Evolutionary conservation across 1,284 basidiomycete species (phyloP).

Genomic region (Cutaneotrichosporon sp.): DNA sequence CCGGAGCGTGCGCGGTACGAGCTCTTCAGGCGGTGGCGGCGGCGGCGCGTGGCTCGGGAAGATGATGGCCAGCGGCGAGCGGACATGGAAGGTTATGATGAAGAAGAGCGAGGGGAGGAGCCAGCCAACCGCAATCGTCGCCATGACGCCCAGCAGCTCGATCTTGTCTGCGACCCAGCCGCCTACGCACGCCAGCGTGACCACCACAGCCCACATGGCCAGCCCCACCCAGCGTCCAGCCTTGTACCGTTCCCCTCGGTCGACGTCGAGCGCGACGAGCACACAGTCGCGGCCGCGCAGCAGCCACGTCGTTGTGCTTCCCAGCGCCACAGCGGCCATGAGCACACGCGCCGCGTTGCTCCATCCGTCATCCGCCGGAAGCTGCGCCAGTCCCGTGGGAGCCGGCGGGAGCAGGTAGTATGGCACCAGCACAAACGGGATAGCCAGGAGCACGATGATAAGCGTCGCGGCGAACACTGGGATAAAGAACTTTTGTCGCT

Average conservation of each 20-base stretch:
- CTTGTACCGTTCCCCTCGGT: slow-evolving; percentile 35
- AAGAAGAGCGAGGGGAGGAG: slow-evolving; percentile 49
- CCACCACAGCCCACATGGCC: slow-evolving; percentile 38
- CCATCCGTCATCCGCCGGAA: slow-evolving; percentile 42
- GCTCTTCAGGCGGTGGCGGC: slow-evolving; percentile 3
- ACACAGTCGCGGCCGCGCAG: slow-evolving; percentile 43
- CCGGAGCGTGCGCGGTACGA: neutral
- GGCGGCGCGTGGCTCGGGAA: slow-evolving; percentile 27
- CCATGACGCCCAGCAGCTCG: slow-evolving; percentile 42
- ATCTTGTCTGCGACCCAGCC: slow-evolving; percentile 41
- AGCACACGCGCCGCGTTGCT: slow-evolving; percentile 44
- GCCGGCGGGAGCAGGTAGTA: slow-evolving; percentile 44
- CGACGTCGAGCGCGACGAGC: slow-evolving; percentile 34
- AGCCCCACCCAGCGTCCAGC: slow-evolving; percentile 42
- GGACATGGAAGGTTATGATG: slow-evolving; percentile 50
- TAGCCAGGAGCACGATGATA: slow-evolving; percentile 35
- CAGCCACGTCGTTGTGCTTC: slow-evolving; percentile 40
- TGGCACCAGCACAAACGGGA: slow-evolving; percentile 47
- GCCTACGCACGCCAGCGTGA: slow-evolving; percentile 35
- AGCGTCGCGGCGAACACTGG: slow-evolving; percentile 37
- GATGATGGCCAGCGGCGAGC: slow-evolving; percentile 48
- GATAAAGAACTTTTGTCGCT: slow-evolving; percentile 37
- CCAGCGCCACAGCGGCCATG: slow-evolving; percentile 35
- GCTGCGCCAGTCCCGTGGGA: slow-evolving; percentile 31
- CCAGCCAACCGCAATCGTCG: slow-evolving; percentile 44